Conservation (phyloP, 352 stramenopile genomes). For the Globisporangium alternatum region DNA sequence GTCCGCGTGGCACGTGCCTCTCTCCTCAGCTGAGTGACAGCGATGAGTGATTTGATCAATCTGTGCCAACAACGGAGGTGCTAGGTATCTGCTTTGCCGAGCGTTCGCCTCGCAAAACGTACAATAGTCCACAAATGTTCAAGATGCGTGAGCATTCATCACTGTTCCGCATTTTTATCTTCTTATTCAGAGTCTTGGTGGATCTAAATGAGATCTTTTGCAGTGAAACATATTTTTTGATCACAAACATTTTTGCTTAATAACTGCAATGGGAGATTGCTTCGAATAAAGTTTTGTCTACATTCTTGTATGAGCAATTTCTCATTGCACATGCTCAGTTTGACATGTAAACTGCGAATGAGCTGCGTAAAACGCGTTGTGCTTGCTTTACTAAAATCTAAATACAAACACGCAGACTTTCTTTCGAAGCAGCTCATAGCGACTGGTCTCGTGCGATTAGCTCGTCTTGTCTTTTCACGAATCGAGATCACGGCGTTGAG, state of each 20-base stretch:
- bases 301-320: too few species aligned
- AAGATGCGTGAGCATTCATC: not conserved
- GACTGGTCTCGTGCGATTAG: not conserved
- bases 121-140: not conserved
- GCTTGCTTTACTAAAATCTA: not conserved
- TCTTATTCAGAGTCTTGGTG: too few species aligned
- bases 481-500: conserved; percentile 1
- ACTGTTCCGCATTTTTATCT: not conserved
- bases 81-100: not conserved
- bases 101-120: not conserved
- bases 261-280: too few species aligned
- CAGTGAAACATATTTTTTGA: too few species aligned
- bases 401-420: not conserved
- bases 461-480: not conserved
- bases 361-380: not conserved
- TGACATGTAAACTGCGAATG: too few species aligned
- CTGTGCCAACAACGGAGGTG: not conserved
- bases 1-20: not conserved
- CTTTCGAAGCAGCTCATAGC: not conserved
- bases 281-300: too few species aligned
- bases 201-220: too few species aligned
- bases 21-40: not conserved
- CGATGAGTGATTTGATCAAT: not conserved
- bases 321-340: too few species aligned
- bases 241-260: too few species aligned